These are phyloP conservation scores for Aureoboletus auriporus DNA, from an alignment of 768 basidiomycete species.

Conservation along the genomic window DNA sequence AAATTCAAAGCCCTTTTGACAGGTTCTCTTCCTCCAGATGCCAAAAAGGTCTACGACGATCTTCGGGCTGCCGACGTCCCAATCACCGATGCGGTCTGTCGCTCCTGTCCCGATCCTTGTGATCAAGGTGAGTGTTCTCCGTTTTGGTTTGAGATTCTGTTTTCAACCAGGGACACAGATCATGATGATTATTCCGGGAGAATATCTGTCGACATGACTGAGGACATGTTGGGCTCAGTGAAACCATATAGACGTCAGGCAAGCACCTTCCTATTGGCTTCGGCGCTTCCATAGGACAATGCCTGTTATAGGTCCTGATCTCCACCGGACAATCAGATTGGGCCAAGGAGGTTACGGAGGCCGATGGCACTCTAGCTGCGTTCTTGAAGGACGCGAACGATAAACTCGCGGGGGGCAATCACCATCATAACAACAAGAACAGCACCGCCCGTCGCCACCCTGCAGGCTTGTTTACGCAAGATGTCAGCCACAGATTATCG, in stretches of 20 bases:
- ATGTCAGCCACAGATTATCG: slow-evolving; percentile 54
- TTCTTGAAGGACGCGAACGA: slow-evolving; percentile 35
- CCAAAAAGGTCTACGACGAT: slow-evolving; percentile 41
- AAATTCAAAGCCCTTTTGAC: slow-evolving; percentile 22
- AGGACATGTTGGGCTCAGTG: slow-evolving; percentile 80
- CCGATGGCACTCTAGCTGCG: slow-evolving; percentile 65
- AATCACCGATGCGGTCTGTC: slow-evolving; percentile 63
- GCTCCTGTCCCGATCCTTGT: slow-evolving; percentile 73
- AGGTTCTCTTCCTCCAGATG: slow-evolving; percentile 23
- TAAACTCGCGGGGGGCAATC: slow-evolving; percentile 3
- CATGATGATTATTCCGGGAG: slow-evolving; percentile 71
- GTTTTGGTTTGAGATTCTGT: slow-evolving; percentile 23
- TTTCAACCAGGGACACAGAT: slow-evolving; percentile 36
- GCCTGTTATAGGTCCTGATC: slow-evolving; percentile 62
- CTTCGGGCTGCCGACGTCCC: slow-evolving; percentile 62
- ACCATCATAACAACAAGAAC: background rate
- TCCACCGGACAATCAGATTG: slow-evolving; percentile 91
- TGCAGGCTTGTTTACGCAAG: slow-evolving; percentile 55
- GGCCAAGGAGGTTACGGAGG: slow-evolving; percentile 75
- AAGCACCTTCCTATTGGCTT: slow-evolving; percentile 8
- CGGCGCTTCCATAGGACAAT: background rate
- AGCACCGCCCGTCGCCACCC: slow-evolving; percentile 13
- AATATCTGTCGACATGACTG: slow-evolving; percentile 76
- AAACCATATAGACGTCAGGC: slow-evolving; percentile 84
- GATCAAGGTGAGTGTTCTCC: slow-evolving; percentile 49